Base-by-base conservation (phyloP, 1,284 basidiomycete genomes). In the Malassezia caprae region DNA sequence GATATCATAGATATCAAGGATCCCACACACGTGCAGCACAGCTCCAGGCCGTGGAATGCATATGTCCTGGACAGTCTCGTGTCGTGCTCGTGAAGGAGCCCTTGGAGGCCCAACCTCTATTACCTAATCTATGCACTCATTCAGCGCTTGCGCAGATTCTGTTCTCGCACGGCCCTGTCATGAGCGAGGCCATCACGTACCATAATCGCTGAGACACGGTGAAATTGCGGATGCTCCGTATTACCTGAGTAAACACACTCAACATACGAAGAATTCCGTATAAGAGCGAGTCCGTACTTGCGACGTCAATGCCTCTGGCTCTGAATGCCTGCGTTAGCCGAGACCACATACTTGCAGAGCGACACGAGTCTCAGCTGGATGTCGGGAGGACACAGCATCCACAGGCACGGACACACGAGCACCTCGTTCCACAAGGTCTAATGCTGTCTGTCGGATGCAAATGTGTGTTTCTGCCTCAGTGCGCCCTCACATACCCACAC, bases 381-480 rank as follows among this genome's bases (percentile, higher is more conserved):
- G 35, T 26, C 35, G 39, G 4, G 44, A 40, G 19, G 43, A 30
- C 12, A 47, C 19, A 1, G 32, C 44, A 27, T 53, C 51, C 15
- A 30, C 43, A 7, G 17, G 43, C 17, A 47, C 19, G 17, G 46
- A 44, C 6, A 47, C 34, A 19, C 23, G 26, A 10, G 34, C 34
- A 6, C 51, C 51, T 10, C 15, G 13, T n/a, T 46, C 15, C 10
- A 17, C 3, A 8, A 53, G 27, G 4, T 53, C 35, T 8, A 30
- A 34, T 13, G 17, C 51, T 15, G 51, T 53, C 34, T 53, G 51
- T 7, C 37, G 23, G 1, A 53, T 26, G 24, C 51, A 53, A 6
- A 47, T 30, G 30, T 47, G 51, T 21, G 51, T 26, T 27, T 53
- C 51, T 46, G 17, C 26, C 23, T 30, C 2, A 26, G 24, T 26